Conservation (phyloP, 169 alveolate genomes). For the Plasmodium inui region DNA sequence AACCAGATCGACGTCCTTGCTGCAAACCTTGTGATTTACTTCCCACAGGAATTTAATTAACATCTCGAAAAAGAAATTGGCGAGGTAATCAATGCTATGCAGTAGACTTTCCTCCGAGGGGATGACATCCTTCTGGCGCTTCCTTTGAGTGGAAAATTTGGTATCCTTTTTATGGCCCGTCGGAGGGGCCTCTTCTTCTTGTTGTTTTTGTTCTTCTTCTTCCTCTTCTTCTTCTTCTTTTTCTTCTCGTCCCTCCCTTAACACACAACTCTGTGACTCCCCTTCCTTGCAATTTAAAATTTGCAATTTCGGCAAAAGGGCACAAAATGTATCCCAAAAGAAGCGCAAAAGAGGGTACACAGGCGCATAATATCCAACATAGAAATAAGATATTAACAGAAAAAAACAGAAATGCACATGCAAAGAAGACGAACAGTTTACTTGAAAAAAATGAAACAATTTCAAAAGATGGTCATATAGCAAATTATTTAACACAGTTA, state of each 20-base stretch:
- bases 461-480: constrained; percentile 47
- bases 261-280: neutral
- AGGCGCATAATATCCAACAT: constrained; percentile 45
- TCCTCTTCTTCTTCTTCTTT: neutral
- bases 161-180: neutral
- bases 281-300: neutral
- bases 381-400: constrained; percentile 65
- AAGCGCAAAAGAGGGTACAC: neutral
- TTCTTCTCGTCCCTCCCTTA: neutral
- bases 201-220: no score
- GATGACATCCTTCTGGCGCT: neutral
- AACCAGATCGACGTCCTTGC: constrained; percentile 8
- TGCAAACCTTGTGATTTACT: constrained; percentile 33
- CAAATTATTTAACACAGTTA: constrained; percentile 38
- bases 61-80: constrained; percentile 45
- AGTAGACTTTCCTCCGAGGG: constrained; percentile 3
- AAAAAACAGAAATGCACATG: constrained; percentile 32
- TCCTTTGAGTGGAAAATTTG: neutral
- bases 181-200: neutral
- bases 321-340: neutral
- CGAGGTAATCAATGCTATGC: neutral
- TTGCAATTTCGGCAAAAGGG: neutral
- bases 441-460: constrained; percentile 15
- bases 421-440: constrained; percentile 1
- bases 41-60: constrained; percentile 47